Evolutionary conservation across 352 stramenopile genomes (phyloP), one percentile per base, ranked within the genome.

Genomic region (Pythium rishiriense): DNA sequence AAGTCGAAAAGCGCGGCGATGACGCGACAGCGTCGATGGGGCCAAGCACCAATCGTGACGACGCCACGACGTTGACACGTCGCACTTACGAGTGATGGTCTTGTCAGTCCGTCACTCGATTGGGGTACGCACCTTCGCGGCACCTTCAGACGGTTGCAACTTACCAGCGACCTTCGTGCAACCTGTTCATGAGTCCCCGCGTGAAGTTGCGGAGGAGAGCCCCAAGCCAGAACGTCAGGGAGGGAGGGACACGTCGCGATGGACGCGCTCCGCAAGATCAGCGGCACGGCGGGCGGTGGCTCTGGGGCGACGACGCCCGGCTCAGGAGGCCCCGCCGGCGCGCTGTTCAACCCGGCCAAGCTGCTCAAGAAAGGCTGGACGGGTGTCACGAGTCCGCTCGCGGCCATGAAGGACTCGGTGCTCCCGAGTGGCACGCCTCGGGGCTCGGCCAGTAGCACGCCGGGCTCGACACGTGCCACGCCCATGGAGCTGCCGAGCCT

Each of bases 281-380:
- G 64, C 51, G 64, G 64, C 33, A 29, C 55, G 3, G 63, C 50
- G 12, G 43, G 43, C 15, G 46, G 51, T 22, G 31, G 8, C 9
- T 45, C 24, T 49, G 12, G n/a, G 12, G 19, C 26, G 22, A 24
- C 29, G 24, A 19, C 46, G 19, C 53, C 37, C 15, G 41, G 50
- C 64, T 31, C 43, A 19, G 28, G 49, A 28, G 48, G 11, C 14
- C 4, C 9, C 37, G 14, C 37, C 28, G 85, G 79, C 78, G 78
- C 61, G 46, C 74, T 81, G 24, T 74, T 90, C 68, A 89, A 81
- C 19, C 79, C 83, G 24, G 72, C 68, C 11, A 74, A 74, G 19
- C 69, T 90, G 61, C 72, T 89, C 47, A 88, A 87, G 74, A 79
- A 76, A 55, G 79, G 75, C n/a, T 89, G 78, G 78, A 78, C 66